These are phyloP conservation scores for Fusarium falciforme DNA, from an alignment of 2,329 filamentous ascomycete genomes.

Conservation along the genomic window DNA sequence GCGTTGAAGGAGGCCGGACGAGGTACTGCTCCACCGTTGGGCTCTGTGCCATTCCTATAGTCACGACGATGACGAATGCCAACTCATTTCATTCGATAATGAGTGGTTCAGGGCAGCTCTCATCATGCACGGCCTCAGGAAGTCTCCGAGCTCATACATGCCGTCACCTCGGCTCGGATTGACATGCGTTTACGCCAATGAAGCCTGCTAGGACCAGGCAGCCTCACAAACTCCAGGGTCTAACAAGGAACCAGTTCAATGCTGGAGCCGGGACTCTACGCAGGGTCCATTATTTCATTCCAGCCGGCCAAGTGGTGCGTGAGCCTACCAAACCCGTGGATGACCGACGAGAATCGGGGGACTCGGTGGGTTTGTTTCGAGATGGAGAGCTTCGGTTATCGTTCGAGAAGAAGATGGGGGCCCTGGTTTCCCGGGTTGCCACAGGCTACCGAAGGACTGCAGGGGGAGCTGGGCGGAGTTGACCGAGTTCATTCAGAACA, in stretches of 20 bases:
- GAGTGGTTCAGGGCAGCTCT: background rate
- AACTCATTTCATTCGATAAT: conserved; percentile 4
- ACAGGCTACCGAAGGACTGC: background rate
- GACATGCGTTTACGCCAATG: background rate
- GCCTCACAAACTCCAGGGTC: background rate
- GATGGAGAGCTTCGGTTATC: conserved; percentile 2
- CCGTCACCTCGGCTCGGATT: background rate
- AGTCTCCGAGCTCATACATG: background rate
- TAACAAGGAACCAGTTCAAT: background rate
- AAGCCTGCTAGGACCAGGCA: background rate
- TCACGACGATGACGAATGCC: conserved; percentile 7
- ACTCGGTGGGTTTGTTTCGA: conserved; percentile 9
- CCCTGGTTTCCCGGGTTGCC: conserved; percentile 11
- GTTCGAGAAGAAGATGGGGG: conserved; percentile 19
- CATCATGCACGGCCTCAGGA: background rate
- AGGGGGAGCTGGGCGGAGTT: background rate
- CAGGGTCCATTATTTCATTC: background rate
- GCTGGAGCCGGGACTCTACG: background rate
- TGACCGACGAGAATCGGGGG: background rate
- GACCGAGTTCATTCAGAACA: background rate
- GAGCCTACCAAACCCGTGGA: background rate
- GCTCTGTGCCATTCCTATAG: conserved; percentile 23
- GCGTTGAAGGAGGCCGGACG: conserved; percentile 44
- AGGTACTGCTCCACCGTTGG: background rate
- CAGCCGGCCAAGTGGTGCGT: background rate